Evolutionary conservation across 306 rosid genomes (phyloP).

Genomic region (Malus sieversii): DNA sequence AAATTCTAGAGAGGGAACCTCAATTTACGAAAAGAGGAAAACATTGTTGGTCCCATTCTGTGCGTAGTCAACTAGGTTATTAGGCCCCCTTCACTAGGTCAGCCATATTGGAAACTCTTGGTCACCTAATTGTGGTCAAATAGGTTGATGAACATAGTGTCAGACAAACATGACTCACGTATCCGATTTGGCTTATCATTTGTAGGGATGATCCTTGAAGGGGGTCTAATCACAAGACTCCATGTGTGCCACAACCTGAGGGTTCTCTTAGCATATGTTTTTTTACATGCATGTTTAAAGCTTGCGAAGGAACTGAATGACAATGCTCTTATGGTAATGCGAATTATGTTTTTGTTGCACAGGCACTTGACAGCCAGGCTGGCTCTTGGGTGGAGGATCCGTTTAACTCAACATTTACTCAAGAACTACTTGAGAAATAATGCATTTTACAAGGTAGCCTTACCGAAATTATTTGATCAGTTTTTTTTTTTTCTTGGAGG

Average conservation of each 20-base stretch:
- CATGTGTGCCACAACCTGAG: neutral
- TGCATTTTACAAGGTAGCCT: slow-evolving; percentile 86
- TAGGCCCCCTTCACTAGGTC: neutral
- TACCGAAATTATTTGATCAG: slow-evolving; percentile 8
- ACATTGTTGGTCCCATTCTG: neutral
- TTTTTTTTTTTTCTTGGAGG: neutral
- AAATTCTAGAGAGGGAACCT: neutral
- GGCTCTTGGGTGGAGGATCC: slow-evolving; percentile 97
- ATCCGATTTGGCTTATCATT: neutral
- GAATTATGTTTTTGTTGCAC: slow-evolving; percentile 17
- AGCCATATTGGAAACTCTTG: neutral
- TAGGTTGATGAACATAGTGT: neutral
- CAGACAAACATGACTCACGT: neutral
- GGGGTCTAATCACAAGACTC: neutral
- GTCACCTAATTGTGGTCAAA: too few species aligned
- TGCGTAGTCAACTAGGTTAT: neutral
- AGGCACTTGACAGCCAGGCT: slow-evolving; percentile 85
- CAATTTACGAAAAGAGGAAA: neutral
- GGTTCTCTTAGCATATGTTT: neutral
- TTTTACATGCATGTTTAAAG: neutral
- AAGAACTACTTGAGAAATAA: slow-evolving; percentile 76
- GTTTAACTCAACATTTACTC: slow-evolving; percentile 85
- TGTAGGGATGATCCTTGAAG: neutral
- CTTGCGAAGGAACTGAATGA: neutral
- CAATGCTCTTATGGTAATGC: neutral